Evolutionary conservation across 805 yeast genomes (phyloP).

Genomic region (Cyberlindnera petersonii): DNA sequence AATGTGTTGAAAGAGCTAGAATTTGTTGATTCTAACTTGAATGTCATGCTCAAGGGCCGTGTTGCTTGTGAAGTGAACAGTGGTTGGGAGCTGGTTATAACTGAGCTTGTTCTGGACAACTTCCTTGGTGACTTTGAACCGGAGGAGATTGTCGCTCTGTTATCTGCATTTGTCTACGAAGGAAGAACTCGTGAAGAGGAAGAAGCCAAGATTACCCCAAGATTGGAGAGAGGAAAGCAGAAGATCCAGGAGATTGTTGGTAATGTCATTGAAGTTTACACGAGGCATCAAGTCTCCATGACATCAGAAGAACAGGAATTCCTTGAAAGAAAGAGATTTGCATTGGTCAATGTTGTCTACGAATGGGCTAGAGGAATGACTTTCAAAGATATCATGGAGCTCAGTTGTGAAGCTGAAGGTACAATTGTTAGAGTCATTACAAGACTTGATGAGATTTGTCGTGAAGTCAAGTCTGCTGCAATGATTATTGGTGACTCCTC

Average conservation of each 20-base stretch:
- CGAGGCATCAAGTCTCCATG: slow-evolving; percentile 64
- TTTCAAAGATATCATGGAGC: slow-evolving; percentile 84
- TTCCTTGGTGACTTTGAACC: slow-evolving; percentile 91
- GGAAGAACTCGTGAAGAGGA: slow-evolving; percentile 64
- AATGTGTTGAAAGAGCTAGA: slow-evolving; percentile 73
- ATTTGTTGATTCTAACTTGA: slow-evolving; percentile 71
- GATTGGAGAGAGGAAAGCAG: slow-evolving; percentile 66
- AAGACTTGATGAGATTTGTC: slow-evolving; percentile 88
- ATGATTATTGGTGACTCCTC: slow-evolving; percentile 89
- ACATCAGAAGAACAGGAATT: slow-evolving; percentile 86
- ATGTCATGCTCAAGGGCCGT: slow-evolving; percentile 83
- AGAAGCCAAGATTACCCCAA: slow-evolving; percentile 62
- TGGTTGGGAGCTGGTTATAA: slow-evolving; percentile 86
- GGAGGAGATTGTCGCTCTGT: slow-evolving; percentile 92
- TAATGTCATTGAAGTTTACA: slow-evolving; percentile 56
- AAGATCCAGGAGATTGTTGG: slow-evolving; percentile 70
- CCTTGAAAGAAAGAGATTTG: slow-evolving; percentile 79
- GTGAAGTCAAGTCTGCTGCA: slow-evolving; percentile 92
- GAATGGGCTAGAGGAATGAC: slow-evolving; percentile 98
- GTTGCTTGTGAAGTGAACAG: slow-evolving; percentile 90
- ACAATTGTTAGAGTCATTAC: slow-evolving; percentile 95
- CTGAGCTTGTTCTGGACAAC: slow-evolving; percentile 87
- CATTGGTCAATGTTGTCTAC: slow-evolving; percentile 87
- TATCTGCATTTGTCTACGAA: slow-evolving; percentile 91
- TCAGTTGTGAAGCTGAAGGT: slow-evolving; percentile 91